These are phyloP conservation scores for Immersiella caudata DNA, from an alignment of 495 filamentous ascomycete genomes.

Conservation along the genomic window DNA sequence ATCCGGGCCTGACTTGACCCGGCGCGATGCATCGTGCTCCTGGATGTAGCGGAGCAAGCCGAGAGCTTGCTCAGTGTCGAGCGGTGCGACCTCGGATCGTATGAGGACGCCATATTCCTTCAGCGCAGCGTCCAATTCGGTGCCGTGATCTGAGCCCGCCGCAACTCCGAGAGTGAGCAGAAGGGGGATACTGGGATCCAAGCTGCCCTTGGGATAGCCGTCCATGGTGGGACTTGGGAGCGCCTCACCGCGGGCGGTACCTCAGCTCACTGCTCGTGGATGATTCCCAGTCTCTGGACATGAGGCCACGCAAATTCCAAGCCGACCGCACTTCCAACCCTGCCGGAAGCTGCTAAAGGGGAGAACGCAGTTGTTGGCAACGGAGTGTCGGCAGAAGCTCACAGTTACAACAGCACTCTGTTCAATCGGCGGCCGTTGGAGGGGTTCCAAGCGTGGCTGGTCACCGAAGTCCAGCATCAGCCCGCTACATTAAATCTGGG, in stretches of 20 bases:
- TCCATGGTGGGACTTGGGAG: slow-evolving; percentile 61
- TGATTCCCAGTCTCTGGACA: neutral
- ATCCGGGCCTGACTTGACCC: slow-evolving; percentile 60
- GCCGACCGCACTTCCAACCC: neutral
- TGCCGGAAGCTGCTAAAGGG: neutral
- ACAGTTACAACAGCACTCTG: neutral
- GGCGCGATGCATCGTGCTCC: slow-evolving; percentile 63
- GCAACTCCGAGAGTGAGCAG: slow-evolving; percentile 77
- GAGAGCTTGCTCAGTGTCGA: slow-evolving; percentile 66
- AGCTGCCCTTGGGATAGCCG: slow-evolving; percentile 78
- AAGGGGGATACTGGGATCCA: slow-evolving; percentile 80
- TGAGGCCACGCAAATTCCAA: neutral
- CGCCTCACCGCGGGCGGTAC: neutral
- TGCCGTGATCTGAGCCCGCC: slow-evolving; percentile 32
- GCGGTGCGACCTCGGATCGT: slow-evolving; percentile 65
- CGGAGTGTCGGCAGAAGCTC: neutral
- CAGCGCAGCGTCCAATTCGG: slow-evolving; percentile 53
- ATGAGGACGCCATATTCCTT: slow-evolving; percentile 62
- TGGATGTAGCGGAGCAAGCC: slow-evolving; percentile 70
- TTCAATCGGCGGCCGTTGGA: slow-evolving; percentile 3
- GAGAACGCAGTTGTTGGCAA: neutral
- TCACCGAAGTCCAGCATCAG: neutral
- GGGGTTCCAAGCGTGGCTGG: slow-evolving; percentile 1
- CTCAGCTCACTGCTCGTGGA: slow-evolving; percentile 8
- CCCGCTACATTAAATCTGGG: neutral